Base-by-base conservation (phyloP, 768 basidiomycete genomes). In the Tricholoma sp. region DNA sequence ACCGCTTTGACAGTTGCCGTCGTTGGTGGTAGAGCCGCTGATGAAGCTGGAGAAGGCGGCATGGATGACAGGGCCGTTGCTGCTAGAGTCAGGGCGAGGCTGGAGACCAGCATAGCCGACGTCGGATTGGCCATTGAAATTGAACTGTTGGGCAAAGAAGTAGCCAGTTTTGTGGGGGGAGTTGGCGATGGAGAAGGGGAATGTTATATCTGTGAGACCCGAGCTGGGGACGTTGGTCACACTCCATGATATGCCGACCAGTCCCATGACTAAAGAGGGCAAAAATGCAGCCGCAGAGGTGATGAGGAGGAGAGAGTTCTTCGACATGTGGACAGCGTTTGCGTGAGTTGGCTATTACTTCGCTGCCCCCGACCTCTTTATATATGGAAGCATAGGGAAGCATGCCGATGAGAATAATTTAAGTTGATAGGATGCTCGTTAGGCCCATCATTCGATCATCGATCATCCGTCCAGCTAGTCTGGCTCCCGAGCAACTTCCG, bases 21-120 rank as follows among this genome's bases (percentile, higher is more conserved):
- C 51, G 11, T 17, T 39, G 17, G 51, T 28, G 34, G 51, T 52
- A 29, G 36, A 34, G 20, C 36, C 51, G 2, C 7, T 24, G 34
- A 52, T 41, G 34, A 37, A 52, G 36, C 51, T 52, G 51, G 39
- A 52, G 36, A 52, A 41, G 20, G 15, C 39, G 4, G 51, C 51
- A 10, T 37, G 51, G 51, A 52, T 52, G 34, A 39, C 5, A 9
- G 50, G 20, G 37, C 37, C 37, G 4, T 34, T 34, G 32, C 50
- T 36, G 1, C 29, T 29, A 3, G 36, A 11, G 34, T 52, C 51
- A 36, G 51, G 34, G 17, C 18, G 51, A 24, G 51, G 51, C 51
- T 52, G 51, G 20, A 52, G 29, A 29, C 51, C 51, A n/a, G 51
- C 28, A 20, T 52, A 39, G 36, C 51, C 51, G 29, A 41, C 51